phyloP scores from a whole-genome alignment of 371 early-diverging fungal species.

The Nematocida ausubeli region DNA sequence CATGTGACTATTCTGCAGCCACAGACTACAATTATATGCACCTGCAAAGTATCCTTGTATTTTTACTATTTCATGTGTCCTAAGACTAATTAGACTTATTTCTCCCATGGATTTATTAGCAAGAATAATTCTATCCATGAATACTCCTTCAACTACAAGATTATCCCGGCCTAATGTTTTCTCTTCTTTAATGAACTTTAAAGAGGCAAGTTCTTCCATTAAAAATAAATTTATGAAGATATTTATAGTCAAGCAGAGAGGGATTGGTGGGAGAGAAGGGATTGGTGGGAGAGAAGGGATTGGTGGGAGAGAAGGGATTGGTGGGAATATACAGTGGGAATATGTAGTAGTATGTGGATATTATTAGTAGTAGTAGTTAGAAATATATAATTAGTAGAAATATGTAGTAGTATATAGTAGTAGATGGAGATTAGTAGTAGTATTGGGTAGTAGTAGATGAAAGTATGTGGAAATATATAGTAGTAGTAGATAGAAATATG shows the following conservation, averaged over 20 bases:
- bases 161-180: not conserved
- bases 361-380: too few species aligned
- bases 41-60: not conserved
- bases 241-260: conserved; percentile 10
- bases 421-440: too few species aligned
- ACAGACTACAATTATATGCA: not conserved
- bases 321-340: too few species aligned
- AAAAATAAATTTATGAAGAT: conserved; percentile 39
- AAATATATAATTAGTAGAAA: too few species aligned
- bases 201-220: not conserved
- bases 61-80: not conserved
- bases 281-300: too few species aligned
- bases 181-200: conserved; percentile 30
- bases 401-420: too few species aligned
- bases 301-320: too few species aligned
- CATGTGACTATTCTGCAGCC: not conserved
- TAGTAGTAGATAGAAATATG: too few species aligned
- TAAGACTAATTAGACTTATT: not conserved
- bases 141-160: not conserved
- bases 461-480: too few species aligned
- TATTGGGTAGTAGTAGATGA: too few species aligned
- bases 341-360: too few species aligned
- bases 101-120: not conserved
- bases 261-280: too few species aligned
- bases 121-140: not conserved